Conservation (phyloP, 371 early-diverging fungal species). For the Choanephora cucurbitarum region DNA sequence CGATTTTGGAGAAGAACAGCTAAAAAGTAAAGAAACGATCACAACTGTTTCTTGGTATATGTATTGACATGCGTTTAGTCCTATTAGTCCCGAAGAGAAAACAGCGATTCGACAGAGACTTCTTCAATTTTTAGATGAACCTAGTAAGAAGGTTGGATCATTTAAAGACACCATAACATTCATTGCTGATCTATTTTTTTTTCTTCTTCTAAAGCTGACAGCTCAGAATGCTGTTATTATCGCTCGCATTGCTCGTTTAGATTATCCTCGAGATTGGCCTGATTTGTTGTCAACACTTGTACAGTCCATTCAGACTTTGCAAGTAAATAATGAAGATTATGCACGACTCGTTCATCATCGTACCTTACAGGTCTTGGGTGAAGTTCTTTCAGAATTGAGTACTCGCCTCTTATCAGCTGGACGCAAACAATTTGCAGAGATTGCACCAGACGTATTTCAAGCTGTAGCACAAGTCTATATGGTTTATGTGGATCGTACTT, state of each 20-base stretch:
- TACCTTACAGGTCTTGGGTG: conserved; percentile 73
- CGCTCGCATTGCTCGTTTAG: conserved; percentile 78
- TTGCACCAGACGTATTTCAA: conserved; percentile 66
- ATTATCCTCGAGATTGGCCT: conserved; percentile 86
- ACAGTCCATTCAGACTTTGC: conserved; percentile 60
- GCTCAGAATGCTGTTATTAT: conserved; percentile 74
- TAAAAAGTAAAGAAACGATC: conserved; percentile 51
- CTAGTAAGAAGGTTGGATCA: conserved; percentile 62
- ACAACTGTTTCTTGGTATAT: too few species aligned
- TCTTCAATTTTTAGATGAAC: conserved; percentile 65
- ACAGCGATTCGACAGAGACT: conserved; percentile 60
- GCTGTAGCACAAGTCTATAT: conserved; percentile 62
- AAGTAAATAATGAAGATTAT: conserved; percentile 32
- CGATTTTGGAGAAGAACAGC: conserved; percentile 87
- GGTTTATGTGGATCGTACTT: conserved; percentile 48
- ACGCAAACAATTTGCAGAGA: conserved; percentile 66
- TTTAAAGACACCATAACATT: too few species aligned
- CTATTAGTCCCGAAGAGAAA: conserved; percentile 72
- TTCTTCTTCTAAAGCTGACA: conserved; percentile 61
- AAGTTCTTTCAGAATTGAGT: conserved; percentile 79
- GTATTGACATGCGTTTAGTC: too few species aligned
- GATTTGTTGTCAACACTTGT: conserved; percentile 67
- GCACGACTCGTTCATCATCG: conserved; percentile 64
- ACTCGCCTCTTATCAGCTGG: conserved; percentile 73
- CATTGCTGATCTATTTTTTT: background rate